Base-by-base conservation (phyloP, 2,329 filamentous ascomycete genomes). In the Fusarium poae region DNA sequence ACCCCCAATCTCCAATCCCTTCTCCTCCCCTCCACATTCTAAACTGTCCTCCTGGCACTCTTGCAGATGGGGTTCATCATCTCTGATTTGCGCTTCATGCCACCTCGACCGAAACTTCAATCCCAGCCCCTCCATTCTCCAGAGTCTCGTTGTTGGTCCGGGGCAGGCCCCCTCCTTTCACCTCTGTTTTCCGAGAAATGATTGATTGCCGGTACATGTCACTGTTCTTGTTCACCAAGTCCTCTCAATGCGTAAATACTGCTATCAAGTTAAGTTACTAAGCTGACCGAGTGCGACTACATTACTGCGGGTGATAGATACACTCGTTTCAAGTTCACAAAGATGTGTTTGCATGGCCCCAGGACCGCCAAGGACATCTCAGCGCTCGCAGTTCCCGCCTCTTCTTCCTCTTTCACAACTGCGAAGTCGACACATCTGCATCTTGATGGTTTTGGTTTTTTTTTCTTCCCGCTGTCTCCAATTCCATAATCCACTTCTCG, bases 1-100 rank as follows among this genome's bases (percentile, higher is more conserved):
- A 50, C 25, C 21, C 23, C 39, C 42, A 29, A 21, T 44, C 52
- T 8, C 27, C 27, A n/a, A n/a, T n/a, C n/a, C n/a, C n/a, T n/a
- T n/a, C n/a, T n/a, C 9, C 27, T 27, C 27, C 59, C 57, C 49
- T 64, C 68, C 62, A 60, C 62, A 56, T n/a, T 35, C 40, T 18
- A 45, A n/a, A n/a, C n/a, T n/a, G n/a, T 45, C 51, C 15, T 30
- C 37, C 39, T 49, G n/a, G 32, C 54, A 43, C 30, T 15, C 35
- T 43, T 54, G 25, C 25, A 43, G 51, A 34, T 30, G 39, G 57
- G 62, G 48, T 57, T 25, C 27, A 39, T 56, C 12, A 44, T 39
- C 34, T 30, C 39, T 45, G 30, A 60, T 54, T 68, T 54, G 48
- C 29, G 42, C 40, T 30, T 25, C 12, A 40, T 29, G 20, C 40